Percentiles rank a stretch among this genome's conserved stretches.
Evolutionary conservation across 2,329 filamentous ascomycete species (phyloP).

Genomic region (Nannizziopsis arthrosporioides): DNA sequence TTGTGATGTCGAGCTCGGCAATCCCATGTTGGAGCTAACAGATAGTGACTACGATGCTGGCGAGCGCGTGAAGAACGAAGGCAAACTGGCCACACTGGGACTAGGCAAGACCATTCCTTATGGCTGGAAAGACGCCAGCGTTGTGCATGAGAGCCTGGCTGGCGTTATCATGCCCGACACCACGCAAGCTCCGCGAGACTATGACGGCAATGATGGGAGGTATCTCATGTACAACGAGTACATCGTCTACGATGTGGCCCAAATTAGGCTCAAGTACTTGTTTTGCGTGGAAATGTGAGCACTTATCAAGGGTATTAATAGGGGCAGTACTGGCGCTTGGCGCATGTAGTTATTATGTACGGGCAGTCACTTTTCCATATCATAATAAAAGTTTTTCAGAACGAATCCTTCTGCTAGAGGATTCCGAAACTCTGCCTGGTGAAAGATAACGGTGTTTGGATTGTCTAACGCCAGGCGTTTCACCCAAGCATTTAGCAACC

Average conservation of each 20-base stretch:
- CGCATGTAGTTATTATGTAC: no score
- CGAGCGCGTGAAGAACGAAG: conserved; percentile 47
- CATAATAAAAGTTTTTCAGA: no score
- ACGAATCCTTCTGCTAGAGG: no score
- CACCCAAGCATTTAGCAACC: no score
- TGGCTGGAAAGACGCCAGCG: conserved; percentile 63
- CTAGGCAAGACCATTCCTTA: conserved; percentile 53
- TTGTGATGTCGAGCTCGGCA: conserved; percentile 71
- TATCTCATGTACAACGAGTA: conserved; percentile 34
- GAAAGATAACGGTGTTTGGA: no score
- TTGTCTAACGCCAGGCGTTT: no score
- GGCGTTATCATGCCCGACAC: conserved; percentile 52
- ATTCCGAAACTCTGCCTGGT: no score
- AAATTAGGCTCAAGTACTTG: conserved; percentile 37
- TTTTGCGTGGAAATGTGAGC: conserved; percentile 35
- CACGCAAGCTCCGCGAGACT: background rate
- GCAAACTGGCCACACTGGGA: conserved; percentile 58
- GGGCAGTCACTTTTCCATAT: no score
- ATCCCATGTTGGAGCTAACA: conserved; percentile 57
- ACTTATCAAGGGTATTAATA: background rate
- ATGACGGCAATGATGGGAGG: background rate
- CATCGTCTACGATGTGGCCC: conserved; percentile 40
- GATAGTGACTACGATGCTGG: conserved; percentile 51
- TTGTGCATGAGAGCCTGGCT: conserved; percentile 51
- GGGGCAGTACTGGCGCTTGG: no score